Evolutionary conservation across 1,139 yeast genomes (phyloP).

Genomic region (Yamadazyma kanchanaburiensis): DNA sequence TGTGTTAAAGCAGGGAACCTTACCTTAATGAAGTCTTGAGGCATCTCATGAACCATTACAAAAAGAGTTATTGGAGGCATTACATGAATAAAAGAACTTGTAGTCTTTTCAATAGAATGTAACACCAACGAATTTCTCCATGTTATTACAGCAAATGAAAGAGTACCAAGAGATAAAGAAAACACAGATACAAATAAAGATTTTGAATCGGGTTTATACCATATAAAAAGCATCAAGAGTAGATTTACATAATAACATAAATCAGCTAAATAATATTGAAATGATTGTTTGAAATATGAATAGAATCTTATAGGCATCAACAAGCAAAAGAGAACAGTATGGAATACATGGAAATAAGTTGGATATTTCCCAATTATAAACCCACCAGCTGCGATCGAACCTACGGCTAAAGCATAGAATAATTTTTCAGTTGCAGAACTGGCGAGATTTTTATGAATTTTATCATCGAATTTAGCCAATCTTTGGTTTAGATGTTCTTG

Average conservation of each 20-base stretch:
- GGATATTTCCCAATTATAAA: conserved; percentile 78
- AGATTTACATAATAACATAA: conserved; percentile 87
- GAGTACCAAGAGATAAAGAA: conserved; percentile 83
- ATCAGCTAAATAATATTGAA: conserved; percentile 88
- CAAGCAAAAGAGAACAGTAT: conserved; percentile 57
- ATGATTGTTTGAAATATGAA: conserved; percentile 74
- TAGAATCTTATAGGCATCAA: conserved; percentile 85
- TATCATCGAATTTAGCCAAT: conserved; percentile 56
- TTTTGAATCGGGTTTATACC: conserved; percentile 77
- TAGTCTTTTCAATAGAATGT: conserved; percentile 91
- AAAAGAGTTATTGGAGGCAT: conserved; percentile 89
- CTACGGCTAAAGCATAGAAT: conserved; percentile 74
- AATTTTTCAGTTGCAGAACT: conserved; percentile 73
- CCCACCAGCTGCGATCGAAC: conserved; percentile 69
- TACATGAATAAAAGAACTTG: conserved; percentile 86
- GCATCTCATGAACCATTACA: conserved; percentile 81
- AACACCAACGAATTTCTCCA: conserved; percentile 94
- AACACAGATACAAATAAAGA: conserved; percentile 78
- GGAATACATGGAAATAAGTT: conserved; percentile 69
- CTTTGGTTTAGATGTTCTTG: conserved; percentile 33
- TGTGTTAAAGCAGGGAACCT: conserved; percentile 82
- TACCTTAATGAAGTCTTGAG: conserved; percentile 45
- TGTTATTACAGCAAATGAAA: conserved; percentile 90
- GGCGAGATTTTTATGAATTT: conserved; percentile 48
- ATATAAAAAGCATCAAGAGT: conserved; percentile 65